A percentile compares a stretch with the other conserved stretches of the same genome.
These are phyloP conservation scores for Gaeumannomyces tritici DNA, from an alignment of 2,329 filamentous ascomycete genomes.

Conservation along the genomic window DNA sequence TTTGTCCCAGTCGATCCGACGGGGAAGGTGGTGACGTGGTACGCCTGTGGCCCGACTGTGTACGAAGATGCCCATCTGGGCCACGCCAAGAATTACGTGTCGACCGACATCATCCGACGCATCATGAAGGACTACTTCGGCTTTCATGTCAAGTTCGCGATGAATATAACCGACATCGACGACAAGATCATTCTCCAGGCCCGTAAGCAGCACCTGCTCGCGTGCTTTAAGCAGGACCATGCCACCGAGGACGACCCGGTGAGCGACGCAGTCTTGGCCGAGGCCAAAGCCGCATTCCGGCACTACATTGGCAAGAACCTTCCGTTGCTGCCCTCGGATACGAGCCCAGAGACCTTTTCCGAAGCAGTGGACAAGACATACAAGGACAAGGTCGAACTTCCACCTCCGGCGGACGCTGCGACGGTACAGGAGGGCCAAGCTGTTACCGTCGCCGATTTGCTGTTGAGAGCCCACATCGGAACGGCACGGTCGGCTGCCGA, in stretches of 20 bases:
- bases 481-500: constrained; percentile 14
- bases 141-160: constrained; percentile 62
- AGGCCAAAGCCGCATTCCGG: constrained; percentile 10
- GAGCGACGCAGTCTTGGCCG: constrained; percentile 8
- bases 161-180: constrained; percentile 53
- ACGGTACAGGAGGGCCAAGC: constrained; percentile 20
- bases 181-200: constrained; percentile 10
- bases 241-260: constrained; percentile 10
- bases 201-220: constrained; percentile 15
- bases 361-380: constrained; percentile 12
- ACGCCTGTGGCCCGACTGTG: constrained; percentile 26
- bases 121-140: constrained; percentile 63
- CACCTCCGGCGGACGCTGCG: not conserved
- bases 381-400: constrained; percentile 1
- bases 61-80: constrained; percentile 69
- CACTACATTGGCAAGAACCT: constrained; percentile 15
- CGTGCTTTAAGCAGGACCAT: constrained; percentile 12
- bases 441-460: constrained; percentile 5
- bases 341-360: constrained; percentile 9
- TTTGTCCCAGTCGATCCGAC: constrained; percentile 38
- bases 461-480: constrained; percentile 11
- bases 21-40: constrained; percentile 12
- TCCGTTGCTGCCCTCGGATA: constrained; percentile 9
- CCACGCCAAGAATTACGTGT: constrained; percentile 69
- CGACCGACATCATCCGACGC: constrained; percentile 63